Evolutionary conservation across 306 rosid genomes (phyloP).

Genomic region (Bauhinia variegata): DNA sequence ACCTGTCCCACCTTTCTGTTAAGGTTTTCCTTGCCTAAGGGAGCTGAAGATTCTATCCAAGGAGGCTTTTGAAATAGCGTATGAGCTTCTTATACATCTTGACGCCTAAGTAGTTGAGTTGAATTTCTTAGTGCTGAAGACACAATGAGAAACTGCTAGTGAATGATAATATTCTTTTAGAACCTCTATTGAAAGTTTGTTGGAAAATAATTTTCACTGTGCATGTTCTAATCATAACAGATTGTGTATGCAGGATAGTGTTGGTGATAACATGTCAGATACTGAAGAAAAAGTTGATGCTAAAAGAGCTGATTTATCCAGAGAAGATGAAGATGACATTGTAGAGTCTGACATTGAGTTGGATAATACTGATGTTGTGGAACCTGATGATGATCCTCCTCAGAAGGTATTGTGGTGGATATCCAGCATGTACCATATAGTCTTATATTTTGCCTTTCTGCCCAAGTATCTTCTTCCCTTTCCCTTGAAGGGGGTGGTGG

Average conservation of each 20-base stretch:
- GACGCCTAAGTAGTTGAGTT: not conserved
- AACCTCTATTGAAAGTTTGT: not conserved
- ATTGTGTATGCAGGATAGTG: slow-evolving; percentile 49
- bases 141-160: not conserved
- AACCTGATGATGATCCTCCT: slow-evolving; percentile 79
- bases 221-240: slow-evolving; percentile 13
- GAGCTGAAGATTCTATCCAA: not conserved
- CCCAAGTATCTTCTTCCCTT: not conserved
- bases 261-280: slow-evolving; percentile 29
- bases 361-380: slow-evolving; percentile 63
- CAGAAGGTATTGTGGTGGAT: slow-evolving; percentile 51
- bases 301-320: slow-evolving; percentile 27
- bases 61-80: not conserved
- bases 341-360: slow-evolving; percentile 79
- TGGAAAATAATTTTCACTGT: slow-evolving; percentile 12
- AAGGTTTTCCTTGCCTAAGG: not conserved
- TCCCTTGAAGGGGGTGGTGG: not conserved
- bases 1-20: not conserved
- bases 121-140: not conserved
- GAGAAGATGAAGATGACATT: slow-evolving; percentile 49
- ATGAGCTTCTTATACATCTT: not conserved
- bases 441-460: not conserved
- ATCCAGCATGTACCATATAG: not conserved
- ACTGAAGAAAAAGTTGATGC: slow-evolving; percentile 35
- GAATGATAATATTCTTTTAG: not conserved